Evolutionary conservation across 192 early-diverging fungal genomes (phyloP).

Genomic region (Coemansia sp.): DNA sequence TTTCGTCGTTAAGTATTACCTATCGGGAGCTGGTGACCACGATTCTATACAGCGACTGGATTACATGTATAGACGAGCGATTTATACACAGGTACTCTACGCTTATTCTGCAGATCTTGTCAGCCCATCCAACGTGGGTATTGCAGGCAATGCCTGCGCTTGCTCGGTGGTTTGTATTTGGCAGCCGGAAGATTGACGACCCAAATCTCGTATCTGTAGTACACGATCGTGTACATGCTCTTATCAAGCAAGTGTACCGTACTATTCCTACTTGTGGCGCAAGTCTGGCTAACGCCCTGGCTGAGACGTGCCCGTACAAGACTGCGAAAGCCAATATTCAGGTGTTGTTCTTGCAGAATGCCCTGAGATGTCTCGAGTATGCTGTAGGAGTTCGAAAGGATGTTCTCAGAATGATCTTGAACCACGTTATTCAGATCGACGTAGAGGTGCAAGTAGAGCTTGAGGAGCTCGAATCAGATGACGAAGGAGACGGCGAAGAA

Average conservation of each 20-base stretch:
- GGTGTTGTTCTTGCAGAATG: constrained; percentile 60
- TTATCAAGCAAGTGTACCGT: constrained; percentile 30
- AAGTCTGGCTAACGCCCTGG: constrained; percentile 26
- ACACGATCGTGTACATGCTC: constrained; percentile 20
- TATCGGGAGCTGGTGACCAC: constrained; percentile 37
- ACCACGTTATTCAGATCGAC: constrained; percentile 86
- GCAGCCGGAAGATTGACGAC: constrained; percentile 10
- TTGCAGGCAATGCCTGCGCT: constrained; percentile 31
- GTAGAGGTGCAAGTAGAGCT: constrained; percentile 89
- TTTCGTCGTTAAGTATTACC: constrained; percentile 21
- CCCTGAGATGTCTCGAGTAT: constrained; percentile 75
- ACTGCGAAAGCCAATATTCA: constrained; percentile 24
- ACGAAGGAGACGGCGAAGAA: constrained; percentile 35
- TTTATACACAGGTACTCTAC: constrained; percentile 41
- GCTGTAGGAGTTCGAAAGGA: constrained; percentile 66
- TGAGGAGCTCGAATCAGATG: constrained; percentile 70
- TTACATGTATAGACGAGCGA: constrained; percentile 16
- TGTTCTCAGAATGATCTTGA: constrained; percentile 72
- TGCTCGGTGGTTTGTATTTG: constrained; percentile 39
- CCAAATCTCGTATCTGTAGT: constrained; percentile 15
- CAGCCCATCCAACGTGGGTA: constrained; percentile 40
- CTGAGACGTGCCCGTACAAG: constrained; percentile 24
- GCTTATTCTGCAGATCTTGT: constrained; percentile 32
- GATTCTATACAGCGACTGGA: constrained; percentile 42
- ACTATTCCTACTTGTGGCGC: constrained; percentile 37